These are phyloP conservation scores for Geoglossum cookeanum DNA, from an alignment of 2,329 filamentous ascomycete species.

Conservation along the genomic window DNA sequence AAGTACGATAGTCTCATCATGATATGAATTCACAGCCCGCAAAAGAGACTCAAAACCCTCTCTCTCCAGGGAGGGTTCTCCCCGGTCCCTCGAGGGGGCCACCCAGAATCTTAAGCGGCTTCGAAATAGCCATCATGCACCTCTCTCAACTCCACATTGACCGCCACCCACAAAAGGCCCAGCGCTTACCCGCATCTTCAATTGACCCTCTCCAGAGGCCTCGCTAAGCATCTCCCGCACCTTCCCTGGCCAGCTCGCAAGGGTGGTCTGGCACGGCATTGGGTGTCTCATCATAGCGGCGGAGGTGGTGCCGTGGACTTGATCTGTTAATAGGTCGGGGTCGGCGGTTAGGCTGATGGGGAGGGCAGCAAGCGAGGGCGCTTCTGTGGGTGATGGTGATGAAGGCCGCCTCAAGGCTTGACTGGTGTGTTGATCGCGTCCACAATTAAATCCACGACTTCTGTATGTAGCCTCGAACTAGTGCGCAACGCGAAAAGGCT, in stretches of 20 bases:
- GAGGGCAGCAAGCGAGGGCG: too few relatives aligned
- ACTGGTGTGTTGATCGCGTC: too few relatives aligned
- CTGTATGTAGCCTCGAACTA: too few relatives aligned
- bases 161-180: neutral
- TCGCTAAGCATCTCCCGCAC: neutral
- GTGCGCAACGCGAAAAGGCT: too few relatives aligned
- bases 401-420: too few relatives aligned
- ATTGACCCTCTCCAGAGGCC: neutral
- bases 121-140: neutral
- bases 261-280: neutral
- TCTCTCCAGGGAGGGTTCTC: neutral
- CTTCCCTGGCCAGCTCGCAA: neutral
- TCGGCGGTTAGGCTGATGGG: neutral
- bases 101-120: neutral
- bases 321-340: neutral
- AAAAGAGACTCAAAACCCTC: neutral
- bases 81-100: neutral
- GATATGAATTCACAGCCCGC: neutral
- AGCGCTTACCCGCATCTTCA: neutral
- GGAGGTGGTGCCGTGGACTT: neutral
- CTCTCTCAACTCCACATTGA: neutral
- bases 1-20: neutral
- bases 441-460: too few relatives aligned
- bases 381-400: too few relatives aligned
- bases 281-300: neutral